Percentiles rank a stretch among this genome's conserved stretches.
phyloP scores from a whole-genome alignment of 2,329 filamentous ascomycete genomes.

The Pseudogymnoascus sp. region DNA sequence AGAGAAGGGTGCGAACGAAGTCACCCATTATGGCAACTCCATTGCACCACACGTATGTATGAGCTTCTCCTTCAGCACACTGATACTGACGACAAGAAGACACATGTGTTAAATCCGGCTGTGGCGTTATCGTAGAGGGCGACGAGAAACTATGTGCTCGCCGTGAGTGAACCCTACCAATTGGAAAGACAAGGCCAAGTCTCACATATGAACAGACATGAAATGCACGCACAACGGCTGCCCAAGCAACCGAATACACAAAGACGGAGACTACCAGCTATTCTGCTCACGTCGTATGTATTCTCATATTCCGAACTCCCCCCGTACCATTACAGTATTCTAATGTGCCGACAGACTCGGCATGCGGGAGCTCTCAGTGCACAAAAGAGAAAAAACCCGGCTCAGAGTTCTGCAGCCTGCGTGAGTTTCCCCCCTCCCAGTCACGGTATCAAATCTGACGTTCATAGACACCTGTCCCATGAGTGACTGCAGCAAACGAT shows the following conservation, averaged over 20 bases:
- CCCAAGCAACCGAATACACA: neutral
- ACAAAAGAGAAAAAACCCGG: neutral
- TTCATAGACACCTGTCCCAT: neutral
- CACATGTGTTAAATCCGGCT: neutral
- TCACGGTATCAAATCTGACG: neutral
- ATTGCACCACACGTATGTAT: neutral
- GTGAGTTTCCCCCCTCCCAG: neutral
- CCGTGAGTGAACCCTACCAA: neutral
- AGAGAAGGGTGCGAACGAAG: neutral
- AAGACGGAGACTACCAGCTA: neutral
- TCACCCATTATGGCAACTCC: neutral
- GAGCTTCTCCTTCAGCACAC: too few relatives aligned
- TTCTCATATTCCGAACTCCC: neutral
- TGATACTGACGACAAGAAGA: neutral
- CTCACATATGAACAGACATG: neutral
- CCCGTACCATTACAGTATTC: neutral
- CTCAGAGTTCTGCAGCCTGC: neutral
- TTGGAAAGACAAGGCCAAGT: neutral
- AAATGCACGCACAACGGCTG: neutral
- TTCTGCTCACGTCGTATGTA: neutral
- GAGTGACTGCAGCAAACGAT: neutral
- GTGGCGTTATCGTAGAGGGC: neutral
- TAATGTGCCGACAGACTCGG: neutral
- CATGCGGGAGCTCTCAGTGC: neutral
- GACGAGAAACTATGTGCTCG: neutral